Evolutionary conservation across 495 filamentous ascomycete species (phyloP).

Genomic region (Penicillium maclennaniae): DNA sequence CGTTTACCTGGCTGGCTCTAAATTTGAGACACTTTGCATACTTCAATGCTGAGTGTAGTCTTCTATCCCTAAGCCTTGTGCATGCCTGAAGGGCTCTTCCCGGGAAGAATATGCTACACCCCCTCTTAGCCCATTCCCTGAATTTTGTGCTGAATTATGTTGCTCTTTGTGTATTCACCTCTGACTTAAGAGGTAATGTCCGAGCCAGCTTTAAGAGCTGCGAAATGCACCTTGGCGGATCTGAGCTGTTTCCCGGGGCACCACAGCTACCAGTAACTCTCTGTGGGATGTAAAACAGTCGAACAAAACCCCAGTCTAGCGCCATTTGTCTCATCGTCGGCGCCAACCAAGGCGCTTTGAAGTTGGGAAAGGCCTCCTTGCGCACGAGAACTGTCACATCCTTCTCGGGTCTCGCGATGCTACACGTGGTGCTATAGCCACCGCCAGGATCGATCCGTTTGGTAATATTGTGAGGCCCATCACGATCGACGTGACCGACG

Average conservation of each 20-base stretch:
- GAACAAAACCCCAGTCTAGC: neutral
- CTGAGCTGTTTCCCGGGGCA: neutral
- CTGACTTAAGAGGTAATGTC: neutral
- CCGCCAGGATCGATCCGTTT: conserved; percentile 19
- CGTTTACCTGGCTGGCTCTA: neutral
- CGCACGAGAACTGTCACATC: conserved; percentile 31
- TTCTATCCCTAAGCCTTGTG: neutral
- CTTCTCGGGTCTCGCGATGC: conserved; percentile 35
- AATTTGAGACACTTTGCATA: neutral
- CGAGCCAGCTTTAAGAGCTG: neutral
- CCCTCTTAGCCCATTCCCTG: neutral
- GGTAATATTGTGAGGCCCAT: conserved; percentile 21
- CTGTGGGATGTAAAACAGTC: neutral
- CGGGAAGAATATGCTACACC: neutral
- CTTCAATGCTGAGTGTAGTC: neutral
- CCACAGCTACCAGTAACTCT: neutral
- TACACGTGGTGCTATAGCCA: conserved; percentile 20
- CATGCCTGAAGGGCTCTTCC: too few relatives aligned
- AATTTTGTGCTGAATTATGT: neutral
- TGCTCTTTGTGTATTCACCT: neutral
- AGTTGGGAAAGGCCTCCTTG: conserved; percentile 30
- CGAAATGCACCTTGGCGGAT: too few relatives aligned
- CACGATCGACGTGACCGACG: conserved; percentile 38
- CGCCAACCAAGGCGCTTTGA: conserved; percentile 44
- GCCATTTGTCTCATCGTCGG: conserved; percentile 42